Conservation (phyloP, 371 early-diverging fungal genomes). For the Actinomucor elegans region DNA sequence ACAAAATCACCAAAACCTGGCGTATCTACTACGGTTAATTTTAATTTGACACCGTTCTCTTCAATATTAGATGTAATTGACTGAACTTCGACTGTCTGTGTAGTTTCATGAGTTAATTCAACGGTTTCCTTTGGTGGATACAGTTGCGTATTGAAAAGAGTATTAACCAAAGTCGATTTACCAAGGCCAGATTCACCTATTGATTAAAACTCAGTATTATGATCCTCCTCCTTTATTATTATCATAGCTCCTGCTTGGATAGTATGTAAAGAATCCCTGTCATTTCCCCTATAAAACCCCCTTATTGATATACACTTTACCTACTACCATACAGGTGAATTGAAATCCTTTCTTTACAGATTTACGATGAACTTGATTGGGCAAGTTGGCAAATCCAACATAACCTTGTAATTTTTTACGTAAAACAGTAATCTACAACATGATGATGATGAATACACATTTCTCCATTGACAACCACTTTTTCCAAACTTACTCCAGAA, state of each 20-base stretch:
- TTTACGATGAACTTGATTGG: conserved; percentile 98
- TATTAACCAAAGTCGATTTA: conserved; percentile 98
- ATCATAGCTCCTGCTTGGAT: too few species aligned
- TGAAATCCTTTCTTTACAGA: conserved; percentile 98
- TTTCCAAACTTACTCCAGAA: conserved; percentile 28
- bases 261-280: too few species aligned
- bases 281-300: too few species aligned
- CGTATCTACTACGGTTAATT: conserved; percentile 91
- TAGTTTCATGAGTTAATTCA: conserved; percentile 77
- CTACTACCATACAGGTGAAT: conserved; percentile 97
- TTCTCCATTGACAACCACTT: not conserved
- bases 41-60: conserved; percentile 87
- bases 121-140: conserved; percentile 57
- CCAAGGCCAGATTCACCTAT: conserved; percentile 96
- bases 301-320: conserved; percentile 41
- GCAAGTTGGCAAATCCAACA: conserved; percentile 97
- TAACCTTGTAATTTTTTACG: conserved; percentile 86
- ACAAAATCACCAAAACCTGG: conserved; percentile 94
- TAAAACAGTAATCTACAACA: conserved; percentile 38
- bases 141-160: conserved; percentile 87
- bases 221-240: not conserved
- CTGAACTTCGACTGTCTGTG: conserved; percentile 92
- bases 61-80: conserved; percentile 82
- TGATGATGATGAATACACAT: not conserved
- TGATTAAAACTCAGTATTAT: not conserved